A percentile compares a stretch with the other conserved stretches of the same genome.
Evolutionary conservation across 192 early-diverging fungal species (phyloP).

Genomic region (Backusella luteola): DNA sequence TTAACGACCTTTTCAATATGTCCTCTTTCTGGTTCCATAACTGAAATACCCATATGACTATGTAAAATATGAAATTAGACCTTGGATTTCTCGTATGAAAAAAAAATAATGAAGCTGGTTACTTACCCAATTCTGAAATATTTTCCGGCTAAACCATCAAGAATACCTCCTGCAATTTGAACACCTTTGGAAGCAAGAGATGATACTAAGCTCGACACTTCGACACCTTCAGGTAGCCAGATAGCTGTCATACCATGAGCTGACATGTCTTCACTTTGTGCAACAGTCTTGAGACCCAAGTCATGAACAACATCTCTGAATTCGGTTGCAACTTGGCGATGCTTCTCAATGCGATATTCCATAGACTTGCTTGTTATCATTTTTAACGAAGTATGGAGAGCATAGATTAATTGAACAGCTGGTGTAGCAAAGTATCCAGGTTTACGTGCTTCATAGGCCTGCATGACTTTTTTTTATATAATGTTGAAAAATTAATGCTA

Average conservation of each 20-base stretch:
- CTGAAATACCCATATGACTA: slow-evolving; percentile 82
- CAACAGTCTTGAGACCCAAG: slow-evolving; percentile 78
- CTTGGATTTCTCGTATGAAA: neutral
- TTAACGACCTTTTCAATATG: slow-evolving; percentile 67
- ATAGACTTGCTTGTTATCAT: slow-evolving; percentile 70
- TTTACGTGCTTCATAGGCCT: slow-evolving; percentile 90
- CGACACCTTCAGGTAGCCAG: slow-evolving; percentile 85
- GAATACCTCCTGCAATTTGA: slow-evolving; percentile 91
- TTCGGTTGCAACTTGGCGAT: slow-evolving; percentile 68
- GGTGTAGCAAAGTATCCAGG: slow-evolving; percentile 97
- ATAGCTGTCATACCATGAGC: slow-evolving; percentile 82
- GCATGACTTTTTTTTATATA: slow-evolving; percentile 67
- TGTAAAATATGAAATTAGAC: neutral
- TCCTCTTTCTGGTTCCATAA: slow-evolving; percentile 61
- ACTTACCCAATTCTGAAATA: slow-evolving; percentile 90
- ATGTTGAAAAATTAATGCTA: neutral
- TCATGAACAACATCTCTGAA: slow-evolving; percentile 71
- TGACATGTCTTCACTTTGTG: slow-evolving; percentile 50
- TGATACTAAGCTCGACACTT: slow-evolving; percentile 72
- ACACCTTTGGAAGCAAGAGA: slow-evolving; percentile 79
- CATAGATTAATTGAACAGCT: slow-evolving; percentile 88
- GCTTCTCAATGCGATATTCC: slow-evolving; percentile 76
- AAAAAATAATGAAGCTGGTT: neutral
- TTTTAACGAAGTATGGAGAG: slow-evolving; percentile 81
- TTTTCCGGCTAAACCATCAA: slow-evolving; percentile 72